Evolutionary conservation across 352 stramenopile species (phyloP).

Genomic region (Phytopythium sindhum): DNA sequence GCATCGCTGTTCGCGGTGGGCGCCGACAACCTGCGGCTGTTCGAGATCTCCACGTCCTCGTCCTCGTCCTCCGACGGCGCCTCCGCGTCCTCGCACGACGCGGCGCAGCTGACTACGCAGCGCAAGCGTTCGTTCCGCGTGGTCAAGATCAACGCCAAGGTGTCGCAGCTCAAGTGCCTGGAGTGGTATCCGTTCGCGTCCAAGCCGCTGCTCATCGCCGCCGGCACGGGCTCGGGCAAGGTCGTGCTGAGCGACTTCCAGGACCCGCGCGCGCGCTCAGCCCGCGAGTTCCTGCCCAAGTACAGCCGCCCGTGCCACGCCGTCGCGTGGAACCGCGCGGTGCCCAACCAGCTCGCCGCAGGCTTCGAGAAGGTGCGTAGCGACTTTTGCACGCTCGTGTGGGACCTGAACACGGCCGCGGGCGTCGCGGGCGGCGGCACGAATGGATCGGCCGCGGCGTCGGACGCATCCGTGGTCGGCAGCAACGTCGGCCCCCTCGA

Average conservation of each 20-base stretch:
- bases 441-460: neutral
- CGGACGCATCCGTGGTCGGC: neutral
- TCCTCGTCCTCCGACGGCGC: neutral
- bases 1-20: constrained; percentile 79
- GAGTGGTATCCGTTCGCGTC: constrained; percentile 78
- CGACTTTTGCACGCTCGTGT: constrained; percentile 83
- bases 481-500: constrained; percentile 25
- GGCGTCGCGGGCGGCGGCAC: neutral
- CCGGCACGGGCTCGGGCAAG: constrained; percentile 72
- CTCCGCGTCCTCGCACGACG: constrained; percentile 8
- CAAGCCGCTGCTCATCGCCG: constrained; percentile 73
- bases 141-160: constrained; percentile 74
- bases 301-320: constrained; percentile 82
- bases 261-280: constrained; percentile 51
- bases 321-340: constrained; percentile 75
- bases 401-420: constrained; percentile 67
- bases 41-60: constrained; percentile 52
- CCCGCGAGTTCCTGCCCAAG: constrained; percentile 77
- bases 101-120: constrained; percentile 45
- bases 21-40: constrained; percentile 80
- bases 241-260: constrained; percentile 83
- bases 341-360: constrained; percentile 72
- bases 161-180: constrained; percentile 80
- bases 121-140: constrained; percentile 82
- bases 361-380: constrained; percentile 87